Base-by-base conservation (phyloP, 495 filamentous ascomycete genomes). In the Aspergillus cristatus region DNA sequence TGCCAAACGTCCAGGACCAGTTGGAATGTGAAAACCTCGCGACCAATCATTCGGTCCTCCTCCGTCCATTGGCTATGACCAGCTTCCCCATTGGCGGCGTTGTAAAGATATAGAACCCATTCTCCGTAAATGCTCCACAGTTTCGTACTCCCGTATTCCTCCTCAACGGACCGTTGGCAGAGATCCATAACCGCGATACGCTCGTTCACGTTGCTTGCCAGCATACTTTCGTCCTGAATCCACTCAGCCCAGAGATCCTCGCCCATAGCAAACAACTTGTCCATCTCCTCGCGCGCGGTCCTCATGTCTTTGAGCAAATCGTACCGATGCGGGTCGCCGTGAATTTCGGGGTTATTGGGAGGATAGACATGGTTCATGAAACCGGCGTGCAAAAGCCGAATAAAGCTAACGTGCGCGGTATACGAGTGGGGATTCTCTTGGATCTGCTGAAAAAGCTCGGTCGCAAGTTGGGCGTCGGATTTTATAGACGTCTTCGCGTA, bases 41-140 rank as follows among this genome's bases (percentile, higher is more conserved):
- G 73, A 32, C 84, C 85, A 22, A 84, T 50, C 37, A 76, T 53
- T 46, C 76, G 77, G 41, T 95, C 87, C 36, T 94, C 86, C 35
- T 81, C 76, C 7, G 79, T 63, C 82, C 85, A 91, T 22, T 72
- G 65, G 30, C 71, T 66, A 53, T 75, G 65, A 28, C 62, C 57
- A 24, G 64, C 59, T 49, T 79, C 74, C 38, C 74, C 78, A 51
- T 76, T 71, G 18, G 76, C 63, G 20, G 67, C 55, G 18, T 62
- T 72, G 47, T 86, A 83, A 6, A 94, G 74, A 14, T 79, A 78
- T 50, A 82, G 75, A 42, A 94, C 74, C 70, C 81, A 96, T 47
- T 94, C 81, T 42, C 83, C 89, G 59, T 94, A 96, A 14, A 81
- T 72, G 39, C 78, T 68, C 90, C 93, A 98, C 12, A 98, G 69